Evolutionary conservation across 257 asterid species (phyloP).

Genomic region (Ophiorrhiza pumila): DNA sequence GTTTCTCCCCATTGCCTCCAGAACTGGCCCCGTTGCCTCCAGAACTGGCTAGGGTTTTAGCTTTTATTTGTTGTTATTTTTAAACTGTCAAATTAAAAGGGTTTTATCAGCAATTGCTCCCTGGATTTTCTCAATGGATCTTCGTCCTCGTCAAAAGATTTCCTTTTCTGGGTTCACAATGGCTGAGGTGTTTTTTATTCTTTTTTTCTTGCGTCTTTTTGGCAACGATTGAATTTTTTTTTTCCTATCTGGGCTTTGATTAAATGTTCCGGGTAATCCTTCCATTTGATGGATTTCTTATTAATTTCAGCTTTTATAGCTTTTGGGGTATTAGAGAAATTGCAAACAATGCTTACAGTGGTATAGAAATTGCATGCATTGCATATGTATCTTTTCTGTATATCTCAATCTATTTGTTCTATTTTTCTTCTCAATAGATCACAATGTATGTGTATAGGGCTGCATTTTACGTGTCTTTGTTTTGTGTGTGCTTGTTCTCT

Average conservation of each 20-base stretch:
- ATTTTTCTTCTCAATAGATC: neutral
- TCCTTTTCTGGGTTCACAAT: slow-evolving; percentile 60
- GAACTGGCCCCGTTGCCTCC: neutral
- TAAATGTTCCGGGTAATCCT: neutral
- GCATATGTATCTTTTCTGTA: neutral
- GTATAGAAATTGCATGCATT: neutral
- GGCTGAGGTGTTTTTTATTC: slow-evolving; percentile 45
- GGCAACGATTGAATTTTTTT: neutral
- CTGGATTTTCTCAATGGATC: slow-evolving; percentile 45
- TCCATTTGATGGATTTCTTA: neutral
- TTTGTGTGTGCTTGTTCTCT: neutral
- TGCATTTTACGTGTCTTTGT: neutral
- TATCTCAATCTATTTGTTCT: neutral
- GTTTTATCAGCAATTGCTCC: neutral
- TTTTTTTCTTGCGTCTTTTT: neutral
- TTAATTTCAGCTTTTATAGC: neutral
- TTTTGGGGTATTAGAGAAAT: neutral
- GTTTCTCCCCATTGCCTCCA: neutral
- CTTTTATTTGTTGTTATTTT: neutral
- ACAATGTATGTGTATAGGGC: neutral
- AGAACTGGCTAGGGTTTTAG: slow-evolving; percentile 17
- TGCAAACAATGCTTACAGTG: neutral
- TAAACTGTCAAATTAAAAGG: neutral
- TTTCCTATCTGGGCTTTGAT: neutral
- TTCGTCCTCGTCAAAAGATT: slow-evolving; percentile 55